phyloP scores from a whole-genome alignment of 495 filamentous ascomycete genomes.

The Daldinia caldariorum region DNA sequence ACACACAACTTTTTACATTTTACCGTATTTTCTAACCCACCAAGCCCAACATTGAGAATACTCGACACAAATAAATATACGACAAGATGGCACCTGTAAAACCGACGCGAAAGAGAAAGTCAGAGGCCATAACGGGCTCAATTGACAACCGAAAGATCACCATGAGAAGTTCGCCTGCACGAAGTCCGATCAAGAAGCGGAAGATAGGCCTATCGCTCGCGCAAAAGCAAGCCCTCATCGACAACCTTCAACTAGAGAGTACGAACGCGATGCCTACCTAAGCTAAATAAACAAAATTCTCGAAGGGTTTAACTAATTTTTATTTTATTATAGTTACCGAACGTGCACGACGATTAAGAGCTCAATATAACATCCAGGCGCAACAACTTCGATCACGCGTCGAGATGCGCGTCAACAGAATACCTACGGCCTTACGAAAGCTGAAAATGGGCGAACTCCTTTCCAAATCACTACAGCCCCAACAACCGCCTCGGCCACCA shows the following conservation, averaged over 20 bases:
- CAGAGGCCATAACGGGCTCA: constrained; percentile 56
- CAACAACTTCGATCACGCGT: constrained; percentile 85
- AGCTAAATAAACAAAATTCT: neutral
- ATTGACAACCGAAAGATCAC: constrained; percentile 53
- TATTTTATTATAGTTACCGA: constrained; percentile 74
- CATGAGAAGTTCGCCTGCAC: constrained; percentile 52
- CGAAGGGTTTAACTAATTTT: constrained; percentile 37
- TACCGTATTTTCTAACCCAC: constrained; percentile 9
- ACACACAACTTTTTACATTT: neutral
- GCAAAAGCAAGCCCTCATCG: constrained; percentile 89
- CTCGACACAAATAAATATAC: neutral
- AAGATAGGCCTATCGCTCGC: constrained; percentile 71
- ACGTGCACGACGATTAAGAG: constrained; percentile 87
- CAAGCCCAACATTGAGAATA: constrained; percentile 14
- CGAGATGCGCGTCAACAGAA: constrained; percentile 93
- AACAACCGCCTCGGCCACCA: constrained; percentile 34
- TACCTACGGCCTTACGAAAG: constrained; percentile 81
- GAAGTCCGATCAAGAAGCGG: constrained; percentile 70
- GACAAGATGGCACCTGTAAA: constrained; percentile 62
- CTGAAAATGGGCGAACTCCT: constrained; percentile 86
- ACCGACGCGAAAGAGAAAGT: constrained; percentile 68
- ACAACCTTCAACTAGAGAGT: constrained; percentile 95
- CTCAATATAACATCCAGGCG: constrained; percentile 88
- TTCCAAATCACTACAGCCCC: constrained; percentile 50
- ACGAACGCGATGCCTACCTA: constrained; percentile 49